Evolutionary conservation across 2,329 filamentous ascomycete genomes (phyloP).

Genomic region (Albophoma yamanashiensis): DNA sequence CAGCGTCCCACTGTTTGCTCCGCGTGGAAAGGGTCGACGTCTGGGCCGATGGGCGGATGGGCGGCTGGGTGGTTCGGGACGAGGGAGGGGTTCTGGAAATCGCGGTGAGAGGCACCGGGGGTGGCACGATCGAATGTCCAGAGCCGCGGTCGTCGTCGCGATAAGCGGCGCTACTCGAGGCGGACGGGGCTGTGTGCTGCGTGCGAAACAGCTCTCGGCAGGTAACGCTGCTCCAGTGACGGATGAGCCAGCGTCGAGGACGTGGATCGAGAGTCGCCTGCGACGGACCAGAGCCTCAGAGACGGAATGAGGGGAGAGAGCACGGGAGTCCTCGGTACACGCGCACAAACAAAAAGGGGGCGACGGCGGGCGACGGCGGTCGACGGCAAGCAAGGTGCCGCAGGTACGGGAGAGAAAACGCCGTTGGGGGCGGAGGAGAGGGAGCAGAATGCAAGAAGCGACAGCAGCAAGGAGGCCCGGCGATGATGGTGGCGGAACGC

Average conservation of each 20-base stretch:
- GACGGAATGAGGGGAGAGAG: slow-evolving; percentile 1
- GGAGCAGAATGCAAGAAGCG: not conserved
- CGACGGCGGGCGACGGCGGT: not conserved
- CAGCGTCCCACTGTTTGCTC: not conserved
- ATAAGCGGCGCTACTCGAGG: not conserved
- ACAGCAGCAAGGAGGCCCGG: not conserved
- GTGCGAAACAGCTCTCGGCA: not conserved
- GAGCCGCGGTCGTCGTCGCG: not conserved
- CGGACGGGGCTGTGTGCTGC: not conserved
- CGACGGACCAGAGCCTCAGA: not conserved
- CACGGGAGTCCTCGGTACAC: not conserved
- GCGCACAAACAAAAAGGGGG: not conserved
- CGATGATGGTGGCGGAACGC: not conserved
- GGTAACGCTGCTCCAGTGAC: not conserved
- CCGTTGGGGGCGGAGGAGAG: not conserved
- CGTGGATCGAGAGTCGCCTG: slow-evolving; percentile 1
- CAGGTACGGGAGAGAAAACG: not conserved
- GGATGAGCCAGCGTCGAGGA: not conserved
- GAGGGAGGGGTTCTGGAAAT: not conserved
- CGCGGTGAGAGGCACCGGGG: not conserved
- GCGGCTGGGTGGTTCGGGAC: not conserved
- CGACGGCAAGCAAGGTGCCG: not conserved
- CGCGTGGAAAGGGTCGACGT: not conserved
- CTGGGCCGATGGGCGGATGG: not conserved
- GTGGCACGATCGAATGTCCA: not conserved